phyloP scores from a whole-genome alignment of 1,284 basidiomycete genomes.

The Cutaneotrichosporon cutaneum region DNA sequence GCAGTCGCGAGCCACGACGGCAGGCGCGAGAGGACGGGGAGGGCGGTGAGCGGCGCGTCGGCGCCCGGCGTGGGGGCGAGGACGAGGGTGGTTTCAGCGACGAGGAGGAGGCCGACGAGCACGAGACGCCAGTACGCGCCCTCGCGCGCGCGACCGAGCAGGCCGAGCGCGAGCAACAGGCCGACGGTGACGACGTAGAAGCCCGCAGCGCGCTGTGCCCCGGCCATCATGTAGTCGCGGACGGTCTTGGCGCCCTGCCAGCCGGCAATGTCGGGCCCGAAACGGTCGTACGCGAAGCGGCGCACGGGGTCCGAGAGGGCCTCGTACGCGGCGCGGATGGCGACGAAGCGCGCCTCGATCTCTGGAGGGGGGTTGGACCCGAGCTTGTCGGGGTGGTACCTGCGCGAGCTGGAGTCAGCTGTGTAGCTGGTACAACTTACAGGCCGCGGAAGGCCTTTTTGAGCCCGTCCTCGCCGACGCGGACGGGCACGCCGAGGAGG shows the following conservation, averaged over 20 bases:
- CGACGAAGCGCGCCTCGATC: slow-evolving; percentile 60
- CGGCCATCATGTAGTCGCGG: slow-evolving; percentile 16
- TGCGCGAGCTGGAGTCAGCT: slow-evolving; percentile 56
- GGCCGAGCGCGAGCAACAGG: slow-evolving; percentile 11
- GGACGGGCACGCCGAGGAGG: slow-evolving; percentile 63
- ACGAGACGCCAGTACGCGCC: slow-evolving; percentile 73
- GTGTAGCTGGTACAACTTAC: slow-evolving; percentile 25
- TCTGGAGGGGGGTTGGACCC: slow-evolving; percentile 61
- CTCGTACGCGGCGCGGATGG: slow-evolving; percentile 73
- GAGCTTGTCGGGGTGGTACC: slow-evolving; percentile 74
- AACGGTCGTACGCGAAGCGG: slow-evolving; percentile 75
- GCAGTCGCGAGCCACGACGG: slow-evolving; percentile 6
- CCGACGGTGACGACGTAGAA: slow-evolving; percentile 16
- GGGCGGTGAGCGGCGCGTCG: slow-evolving; percentile 1
- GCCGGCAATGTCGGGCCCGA: slow-evolving; percentile 14
- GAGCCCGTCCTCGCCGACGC: slow-evolving; percentile 65
- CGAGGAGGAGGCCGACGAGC: slow-evolving; percentile 62
- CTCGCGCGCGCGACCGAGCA: slow-evolving; percentile 62
- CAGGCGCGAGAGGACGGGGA: slow-evolving; percentile 16
- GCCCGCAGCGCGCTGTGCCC: slow-evolving; percentile 1
- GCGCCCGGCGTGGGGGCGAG: slow-evolving; percentile 30
- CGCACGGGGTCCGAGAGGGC: slow-evolving; percentile 72
- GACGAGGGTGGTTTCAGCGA: slow-evolving; percentile 52
- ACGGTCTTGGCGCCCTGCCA: slow-evolving; percentile 12
- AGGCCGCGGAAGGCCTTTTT: slow-evolving; percentile 72